Conservation (phyloP, 139 green algal species). For the Ettlia oleoabundans region DNA sequence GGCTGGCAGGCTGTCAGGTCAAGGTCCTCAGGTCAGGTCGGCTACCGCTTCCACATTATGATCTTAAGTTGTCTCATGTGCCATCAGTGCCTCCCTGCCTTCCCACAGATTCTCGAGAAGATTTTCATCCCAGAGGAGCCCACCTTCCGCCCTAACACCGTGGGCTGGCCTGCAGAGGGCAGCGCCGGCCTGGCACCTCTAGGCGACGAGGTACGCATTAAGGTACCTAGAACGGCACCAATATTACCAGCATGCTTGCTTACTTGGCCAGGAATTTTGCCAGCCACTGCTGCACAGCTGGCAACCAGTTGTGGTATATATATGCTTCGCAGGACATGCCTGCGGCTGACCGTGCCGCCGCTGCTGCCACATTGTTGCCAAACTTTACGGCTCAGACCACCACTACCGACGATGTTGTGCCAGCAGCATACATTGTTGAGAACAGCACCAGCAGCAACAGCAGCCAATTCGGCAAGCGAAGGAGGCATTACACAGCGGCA, state of each 20-base stretch:
- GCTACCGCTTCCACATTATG: too few relatives aligned
- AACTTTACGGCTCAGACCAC: too few relatives aligned
- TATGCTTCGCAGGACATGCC: not conserved
- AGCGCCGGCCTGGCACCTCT: not conserved
- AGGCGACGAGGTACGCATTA: not conserved
- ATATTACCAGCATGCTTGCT: not conserved
- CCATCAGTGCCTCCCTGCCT: not conserved
- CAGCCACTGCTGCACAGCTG: too few relatives aligned
- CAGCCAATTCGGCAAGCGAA: not conserved
- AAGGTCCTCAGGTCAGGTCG: too few relatives aligned
- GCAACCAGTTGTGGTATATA: too few relatives aligned
- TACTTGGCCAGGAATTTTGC: too few relatives aligned
- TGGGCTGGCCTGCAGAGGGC: not conserved
- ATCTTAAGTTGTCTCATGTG: too few relatives aligned
- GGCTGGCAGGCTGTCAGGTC: too few relatives aligned
- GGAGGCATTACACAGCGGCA: not conserved
- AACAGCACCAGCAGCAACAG: not conserved
- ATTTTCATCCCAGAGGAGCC: constrained; percentile 33
- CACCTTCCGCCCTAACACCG: constrained; percentile 28
- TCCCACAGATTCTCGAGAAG: constrained; percentile 33
- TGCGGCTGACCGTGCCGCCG: not conserved
- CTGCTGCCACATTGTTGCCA: not conserved
- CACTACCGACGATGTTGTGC: too few relatives aligned
- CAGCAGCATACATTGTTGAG: not conserved
- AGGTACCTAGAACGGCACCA: too few relatives aligned